phyloP scores from a whole-genome alignment of 176 grass and related monocot genomes.

The Stipa capillata region DNA sequence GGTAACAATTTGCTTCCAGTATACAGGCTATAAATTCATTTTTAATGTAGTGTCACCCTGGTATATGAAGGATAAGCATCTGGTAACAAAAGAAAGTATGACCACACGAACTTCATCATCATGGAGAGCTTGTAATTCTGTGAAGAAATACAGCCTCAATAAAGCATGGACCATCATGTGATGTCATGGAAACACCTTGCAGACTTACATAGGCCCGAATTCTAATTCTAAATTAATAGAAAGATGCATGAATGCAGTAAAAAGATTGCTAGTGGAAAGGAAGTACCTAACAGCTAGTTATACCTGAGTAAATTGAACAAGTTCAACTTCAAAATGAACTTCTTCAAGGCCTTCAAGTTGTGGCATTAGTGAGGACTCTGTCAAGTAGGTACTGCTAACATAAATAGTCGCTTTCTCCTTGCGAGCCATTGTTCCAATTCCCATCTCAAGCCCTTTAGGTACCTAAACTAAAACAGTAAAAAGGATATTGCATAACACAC shows the following conservation, averaged over 20 bases:
- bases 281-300: conserved; percentile 6
- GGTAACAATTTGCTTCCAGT: background rate
- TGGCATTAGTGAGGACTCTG: conserved; percentile 66
- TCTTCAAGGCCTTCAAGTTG: conserved; percentile 68
- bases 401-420: conserved; percentile 86
- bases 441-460: conserved; percentile 96
- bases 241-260: too few species aligned
- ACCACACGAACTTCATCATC: background rate
- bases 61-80: background rate
- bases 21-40: conserved; percentile 11
- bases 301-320: conserved; percentile 93
- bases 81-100: background rate
- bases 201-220: background rate
- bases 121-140: too few species aligned
- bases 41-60: background rate
- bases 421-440: conserved; percentile 75
- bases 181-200: background rate
- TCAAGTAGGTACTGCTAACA: conserved; percentile 68
- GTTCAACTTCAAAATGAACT: conserved; percentile 80
- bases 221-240: background rate
- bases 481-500: conserved; percentile 24
- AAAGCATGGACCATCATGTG: background rate
- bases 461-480: conserved; percentile 61
- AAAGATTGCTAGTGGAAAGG: too few species aligned
- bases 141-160: background rate